Evolutionary conservation across 2,329 filamentous ascomycete genomes (phyloP), one percentile per base, ranked within the genome.

Genomic region (Clonostachys sp.): DNA sequence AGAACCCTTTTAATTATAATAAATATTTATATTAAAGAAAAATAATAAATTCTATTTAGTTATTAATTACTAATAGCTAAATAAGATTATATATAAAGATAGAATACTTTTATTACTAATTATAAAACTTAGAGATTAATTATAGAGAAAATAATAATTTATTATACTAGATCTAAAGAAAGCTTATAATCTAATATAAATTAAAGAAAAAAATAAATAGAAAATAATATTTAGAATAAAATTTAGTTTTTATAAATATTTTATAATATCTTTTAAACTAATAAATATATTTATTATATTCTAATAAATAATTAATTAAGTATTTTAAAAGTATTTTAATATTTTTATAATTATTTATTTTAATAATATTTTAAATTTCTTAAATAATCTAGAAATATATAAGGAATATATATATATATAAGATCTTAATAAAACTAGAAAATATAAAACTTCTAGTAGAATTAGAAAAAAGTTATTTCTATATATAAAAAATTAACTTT

Each of bases 221-320:
- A n/a, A n/a, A n/a, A n/a, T n/a, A 16, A 56, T 55, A 1, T 71
- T 69, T 47, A 20, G 48, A 16, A 67, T 54, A 2, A 45, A 55
- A 24, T 68, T 60, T 49, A 53, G 61, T 39, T 48, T 54, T 7
- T 71, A 53, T 48, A 45, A 72, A 50, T 71, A 59, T 38, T 40
- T 59, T 35, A 56, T 71, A 9, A 59, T 63, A 50, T 52, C 44
- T 10, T 63, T 64, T 53, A 50, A 45, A 16, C 40, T 63, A 42
- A 55, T 44, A 41, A 61, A 61, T 38, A 38, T 38, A 38, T 16
- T 38, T 13, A 16, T 38, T 4, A 38, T 16, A 13, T 38, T 38
- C 6, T 38, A 33, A 41, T 42, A 45, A 38, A 24, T 38, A 38
- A 38, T 38, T 38, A 38, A 38, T 38, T 38, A 38, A 13, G 6